Percentiles rank a stretch among this genome's conserved stretches.
Conservation (phyloP, 345 rosid species). For the Rhodamnia rubescens region DNA sequence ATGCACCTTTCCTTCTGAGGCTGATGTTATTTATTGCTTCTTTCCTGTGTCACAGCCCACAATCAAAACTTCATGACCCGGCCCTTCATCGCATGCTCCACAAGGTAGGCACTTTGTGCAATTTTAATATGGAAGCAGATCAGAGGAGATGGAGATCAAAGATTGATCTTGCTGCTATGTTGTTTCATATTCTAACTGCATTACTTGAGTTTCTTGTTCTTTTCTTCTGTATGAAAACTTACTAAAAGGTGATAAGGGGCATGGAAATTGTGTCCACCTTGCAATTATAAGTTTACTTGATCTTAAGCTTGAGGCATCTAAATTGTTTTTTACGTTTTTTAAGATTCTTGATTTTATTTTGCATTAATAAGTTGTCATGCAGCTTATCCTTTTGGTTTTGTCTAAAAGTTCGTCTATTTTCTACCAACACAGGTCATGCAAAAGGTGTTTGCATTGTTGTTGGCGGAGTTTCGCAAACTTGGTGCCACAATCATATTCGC, state of each 20-base stretch:
- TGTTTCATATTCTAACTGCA: neutral
- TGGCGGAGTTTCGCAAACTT: conserved; percentile 89
- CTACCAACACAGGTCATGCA: conserved; percentile 61
- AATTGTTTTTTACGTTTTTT: neutral
- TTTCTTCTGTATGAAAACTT: neutral
- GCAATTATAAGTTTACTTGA: neutral
- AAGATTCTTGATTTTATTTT: too few species aligned
- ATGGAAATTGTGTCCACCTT: neutral
- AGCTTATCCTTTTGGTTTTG: neutral
- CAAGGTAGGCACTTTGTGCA: conserved; percentile 40
- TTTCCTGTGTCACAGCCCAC: conserved; percentile 46
- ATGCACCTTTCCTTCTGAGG: conserved; percentile 3
- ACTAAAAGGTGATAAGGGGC: neutral
- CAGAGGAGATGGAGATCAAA: neutral
- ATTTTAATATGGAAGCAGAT: neutral
- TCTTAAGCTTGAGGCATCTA: neutral
- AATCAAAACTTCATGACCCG: conserved; percentile 94
- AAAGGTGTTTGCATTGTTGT: conserved; percentile 85
- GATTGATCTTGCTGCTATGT: neutral
- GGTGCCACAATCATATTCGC: conserved; percentile 91
- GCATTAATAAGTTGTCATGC: neutral
- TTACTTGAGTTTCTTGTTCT: neutral
- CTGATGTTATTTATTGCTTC: conserved; percentile 5
- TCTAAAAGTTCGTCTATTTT: neutral
- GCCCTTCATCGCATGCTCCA: conserved; percentile 85